phyloP scores from a whole-genome alignment of 75 land plant species.

The Sequoia sempervirens region DNA sequence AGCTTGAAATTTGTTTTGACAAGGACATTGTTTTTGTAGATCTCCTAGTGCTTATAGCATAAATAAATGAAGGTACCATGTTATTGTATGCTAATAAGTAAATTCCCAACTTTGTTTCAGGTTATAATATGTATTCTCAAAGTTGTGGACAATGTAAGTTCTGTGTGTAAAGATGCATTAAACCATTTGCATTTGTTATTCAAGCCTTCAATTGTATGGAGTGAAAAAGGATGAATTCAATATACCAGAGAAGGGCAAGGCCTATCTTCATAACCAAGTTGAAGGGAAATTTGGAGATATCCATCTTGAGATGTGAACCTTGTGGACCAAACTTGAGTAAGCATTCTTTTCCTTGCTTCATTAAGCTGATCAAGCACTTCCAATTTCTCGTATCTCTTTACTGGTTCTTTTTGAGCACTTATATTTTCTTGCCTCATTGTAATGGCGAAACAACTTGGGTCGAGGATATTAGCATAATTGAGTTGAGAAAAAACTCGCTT shows the following conservation, averaged over 20 bases:
- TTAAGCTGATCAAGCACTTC: conserved; percentile 21
- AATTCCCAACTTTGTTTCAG: neutral
- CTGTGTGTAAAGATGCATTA: no score
- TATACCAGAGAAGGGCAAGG: conserved; percentile 6
- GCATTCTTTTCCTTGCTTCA: conserved; percentile 25
- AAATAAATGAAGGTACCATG: neutral
- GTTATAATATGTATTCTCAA: neutral
- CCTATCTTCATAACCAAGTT: conserved; percentile 11
- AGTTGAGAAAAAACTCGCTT: neutral
- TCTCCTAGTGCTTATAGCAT: neutral
- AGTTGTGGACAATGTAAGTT: neutral
- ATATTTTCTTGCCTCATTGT: neutral
- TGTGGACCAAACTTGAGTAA: conserved; percentile 34
- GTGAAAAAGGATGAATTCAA: neutral
- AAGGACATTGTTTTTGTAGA: neutral
- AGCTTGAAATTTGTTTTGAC: neutral
- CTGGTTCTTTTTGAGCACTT: neutral
- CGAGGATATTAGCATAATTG: neutral
- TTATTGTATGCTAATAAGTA: neutral
- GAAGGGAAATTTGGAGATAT: conserved; percentile 17
- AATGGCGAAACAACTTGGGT: neutral
- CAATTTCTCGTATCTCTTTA: conserved; percentile 26
- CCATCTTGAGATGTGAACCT: conserved; percentile 14
- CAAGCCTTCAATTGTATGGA: neutral
- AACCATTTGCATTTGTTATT: neutral